Conservation (phyloP, 2,329 filamentous ascomycete genomes). For the Colletotrichum kahawae region DNA sequence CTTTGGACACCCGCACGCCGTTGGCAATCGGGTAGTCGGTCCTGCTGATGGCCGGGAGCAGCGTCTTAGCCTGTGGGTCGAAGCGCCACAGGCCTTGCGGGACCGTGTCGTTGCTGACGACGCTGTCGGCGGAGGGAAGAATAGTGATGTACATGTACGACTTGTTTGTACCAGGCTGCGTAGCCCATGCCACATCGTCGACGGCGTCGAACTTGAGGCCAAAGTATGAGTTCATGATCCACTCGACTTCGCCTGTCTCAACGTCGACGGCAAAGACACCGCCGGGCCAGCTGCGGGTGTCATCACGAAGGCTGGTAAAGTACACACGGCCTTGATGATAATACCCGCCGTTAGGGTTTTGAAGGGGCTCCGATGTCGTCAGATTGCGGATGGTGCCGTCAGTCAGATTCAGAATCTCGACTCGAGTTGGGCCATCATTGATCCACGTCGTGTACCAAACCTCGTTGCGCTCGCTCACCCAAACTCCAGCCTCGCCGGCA, state of each 20-base stretch:
- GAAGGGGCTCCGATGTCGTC: background rate
- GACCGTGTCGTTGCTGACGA: background rate
- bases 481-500: background rate
- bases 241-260: background rate
- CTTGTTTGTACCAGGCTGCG: background rate
- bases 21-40: background rate
- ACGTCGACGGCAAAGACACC: background rate
- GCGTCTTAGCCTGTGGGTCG: background rate
- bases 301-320: background rate
- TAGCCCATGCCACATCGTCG: background rate
- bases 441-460: background rate
- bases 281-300: background rate
- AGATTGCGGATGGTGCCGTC: background rate
- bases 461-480: background rate
- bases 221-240: background rate
- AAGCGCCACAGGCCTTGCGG: background rate
- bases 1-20: background rate
- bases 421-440: background rate
- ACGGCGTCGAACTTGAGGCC: background rate
- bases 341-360: background rate
- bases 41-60: background rate
- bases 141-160: background rate
- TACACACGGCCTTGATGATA: background rate
- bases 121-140: background rate
- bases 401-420: background rate